Base-by-base conservation (phyloP, 345 rosid species). In the Rhizophora apiculata region DNA sequence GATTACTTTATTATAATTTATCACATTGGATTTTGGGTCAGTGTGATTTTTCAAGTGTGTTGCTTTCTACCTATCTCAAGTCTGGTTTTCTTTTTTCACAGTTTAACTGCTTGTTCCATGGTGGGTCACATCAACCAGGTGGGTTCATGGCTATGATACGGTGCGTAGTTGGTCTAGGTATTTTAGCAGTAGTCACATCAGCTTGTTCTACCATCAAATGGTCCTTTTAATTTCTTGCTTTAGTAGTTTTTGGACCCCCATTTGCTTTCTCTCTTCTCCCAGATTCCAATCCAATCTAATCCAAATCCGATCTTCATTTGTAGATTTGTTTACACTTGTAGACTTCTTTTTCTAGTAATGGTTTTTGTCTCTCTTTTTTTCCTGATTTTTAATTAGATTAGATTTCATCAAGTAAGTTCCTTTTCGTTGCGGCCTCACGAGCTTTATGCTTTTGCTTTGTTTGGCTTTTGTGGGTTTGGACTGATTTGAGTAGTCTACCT, bases 91-190 rank as follows among this genome's bases (percentile, higher is more conserved):
- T 64, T 31, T 31, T 31, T 80, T 78, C 74, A 80, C 87, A 75
- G 89, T 80, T 78, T 76, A 81, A 89, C 98, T 89, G 86, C 76
- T 68, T 80, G 76, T 76, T 85, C 83, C 74, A 29, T 74, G 85
- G 96, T 91, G 93, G 96, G 98, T 91, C 98, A 91, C 97, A 93
- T 89, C 97, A 89, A 81, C 59, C 97, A 88, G 93, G 92, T 87
- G 88, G 81, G 73, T 65, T 73, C 51, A 6, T 65, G 75, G 80
- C 37, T 74, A 64, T 74, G 75, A 78, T 84, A 81, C 81, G 77
- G 79, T 81, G 71, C 78, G 70, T 60, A 64, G 82, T 80, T 82
- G 86, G 89, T 81, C 78, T 85, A 85, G 86, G 85, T 76, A 54
- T 27, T 77, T 52, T 74, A 67, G 78, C 79, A 65, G 74, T 71